These are phyloP conservation scores for Corniculantispora saksenae DNA, from an alignment of 2,329 filamentous ascomycete species.

Conservation along the genomic window DNA sequence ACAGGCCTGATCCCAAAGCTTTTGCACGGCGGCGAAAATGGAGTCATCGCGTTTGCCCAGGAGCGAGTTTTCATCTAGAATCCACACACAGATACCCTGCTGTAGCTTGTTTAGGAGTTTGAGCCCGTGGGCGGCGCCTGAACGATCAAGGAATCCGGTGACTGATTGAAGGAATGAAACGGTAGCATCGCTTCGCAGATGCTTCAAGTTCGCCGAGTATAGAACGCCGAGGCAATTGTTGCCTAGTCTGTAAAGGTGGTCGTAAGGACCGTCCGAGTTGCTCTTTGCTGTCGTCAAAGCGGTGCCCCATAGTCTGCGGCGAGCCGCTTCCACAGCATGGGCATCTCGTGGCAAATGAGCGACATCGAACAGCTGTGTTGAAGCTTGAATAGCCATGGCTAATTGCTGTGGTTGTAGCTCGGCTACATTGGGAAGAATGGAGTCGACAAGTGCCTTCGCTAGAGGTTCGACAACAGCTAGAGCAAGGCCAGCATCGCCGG, in stretches of 20 bases:
- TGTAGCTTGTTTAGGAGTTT: conserved; percentile 63
- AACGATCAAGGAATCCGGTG: conserved; percentile 47
- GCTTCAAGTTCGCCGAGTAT: conserved; percentile 50
- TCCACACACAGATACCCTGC: conserved; percentile 61
- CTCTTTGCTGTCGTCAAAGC: conserved; percentile 30
- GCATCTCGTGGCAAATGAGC: conserved; percentile 60
- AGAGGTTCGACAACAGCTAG: conserved; percentile 71
- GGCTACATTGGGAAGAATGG: conserved; percentile 24
- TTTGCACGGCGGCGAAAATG: conserved; percentile 44
- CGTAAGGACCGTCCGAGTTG: conserved; percentile 64
- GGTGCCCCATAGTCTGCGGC: conserved; percentile 62
- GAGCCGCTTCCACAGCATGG: conserved; percentile 64
- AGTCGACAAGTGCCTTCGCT: conserved; percentile 54
- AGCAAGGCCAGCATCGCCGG: conserved; percentile 67
- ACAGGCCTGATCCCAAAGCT: conserved; percentile 53
- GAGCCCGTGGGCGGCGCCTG: not conserved
- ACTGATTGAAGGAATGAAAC: conserved; percentile 55
- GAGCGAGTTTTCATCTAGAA: conserved; percentile 56
- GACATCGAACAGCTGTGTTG: conserved; percentile 45
- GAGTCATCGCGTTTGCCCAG: conserved; percentile 42
- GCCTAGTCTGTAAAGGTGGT: conserved; percentile 64
- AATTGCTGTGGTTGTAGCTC: not conserved
- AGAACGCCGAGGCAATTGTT: conserved; percentile 52
- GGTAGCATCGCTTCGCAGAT: conserved; percentile 39
- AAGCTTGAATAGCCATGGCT: conserved; percentile 25